Evolutionary conservation across 148 eudicot species (phyloP).

Genomic region (Simmondsia chinensis): DNA sequence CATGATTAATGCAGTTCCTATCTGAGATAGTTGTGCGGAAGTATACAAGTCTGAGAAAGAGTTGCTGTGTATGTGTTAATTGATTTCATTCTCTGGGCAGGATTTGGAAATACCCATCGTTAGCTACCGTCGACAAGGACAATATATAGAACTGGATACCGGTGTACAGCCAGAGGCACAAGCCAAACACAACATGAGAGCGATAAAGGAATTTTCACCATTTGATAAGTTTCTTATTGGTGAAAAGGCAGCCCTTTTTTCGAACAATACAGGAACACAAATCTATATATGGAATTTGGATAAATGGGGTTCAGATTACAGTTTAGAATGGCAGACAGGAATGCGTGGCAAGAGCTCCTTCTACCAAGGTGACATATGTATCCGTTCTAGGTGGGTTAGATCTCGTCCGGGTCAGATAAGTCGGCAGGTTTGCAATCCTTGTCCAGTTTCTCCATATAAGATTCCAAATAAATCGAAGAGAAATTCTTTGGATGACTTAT

Average conservation of each 20-base stretch:
- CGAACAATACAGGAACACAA: slow-evolving; percentile 51
- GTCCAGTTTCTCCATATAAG: neutral
- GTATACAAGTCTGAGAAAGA: no score
- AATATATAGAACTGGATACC: slow-evolving; percentile 53
- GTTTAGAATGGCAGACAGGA: slow-evolving; percentile 47
- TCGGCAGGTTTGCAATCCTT: slow-evolving; percentile 19
- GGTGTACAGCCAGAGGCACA: slow-evolving; percentile 34
- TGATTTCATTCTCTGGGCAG: slow-evolving; percentile 14
- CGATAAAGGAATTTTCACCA: slow-evolving; percentile 63
- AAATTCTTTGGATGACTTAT: no score
- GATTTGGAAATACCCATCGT: slow-evolving; percentile 66
- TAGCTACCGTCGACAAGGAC: slow-evolving; percentile 42
- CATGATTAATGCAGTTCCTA: no score
- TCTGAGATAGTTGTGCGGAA: no score
- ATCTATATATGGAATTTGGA: slow-evolving; percentile 75
- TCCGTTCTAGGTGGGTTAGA: slow-evolving; percentile 59
- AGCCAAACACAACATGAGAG: slow-evolving; percentile 41
- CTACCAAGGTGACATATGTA: slow-evolving; percentile 54
- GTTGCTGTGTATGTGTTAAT: neutral
- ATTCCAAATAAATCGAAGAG: no score
- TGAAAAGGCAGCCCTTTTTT: slow-evolving; percentile 49
- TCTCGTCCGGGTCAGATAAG: slow-evolving; percentile 70
- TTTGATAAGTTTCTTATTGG: slow-evolving; percentile 72
- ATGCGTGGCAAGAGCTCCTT: slow-evolving; percentile 38
- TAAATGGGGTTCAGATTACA: slow-evolving; percentile 57